Evolutionary conservation across 1,139 yeast species (phyloP).

Genomic region (Wickerhamiella pararugosa): DNA sequence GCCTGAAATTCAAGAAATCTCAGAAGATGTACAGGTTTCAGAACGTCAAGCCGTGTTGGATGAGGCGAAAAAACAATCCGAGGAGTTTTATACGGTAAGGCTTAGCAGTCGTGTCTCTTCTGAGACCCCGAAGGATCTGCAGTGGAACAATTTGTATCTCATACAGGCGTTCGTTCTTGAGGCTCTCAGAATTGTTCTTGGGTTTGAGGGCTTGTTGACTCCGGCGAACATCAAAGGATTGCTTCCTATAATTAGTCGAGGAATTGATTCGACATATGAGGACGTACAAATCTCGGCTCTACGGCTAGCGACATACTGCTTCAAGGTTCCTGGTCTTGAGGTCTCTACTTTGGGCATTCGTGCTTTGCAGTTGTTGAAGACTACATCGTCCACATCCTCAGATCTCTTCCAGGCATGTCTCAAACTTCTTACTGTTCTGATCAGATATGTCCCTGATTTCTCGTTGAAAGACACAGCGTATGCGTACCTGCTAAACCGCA

Average conservation of each 20-base stretch:
- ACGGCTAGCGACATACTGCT: conserved; percentile 44
- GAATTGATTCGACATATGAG: conserved; percentile 55
- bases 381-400: conserved; percentile 61
- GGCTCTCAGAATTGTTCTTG: conserved; percentile 53
- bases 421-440: conserved; percentile 55
- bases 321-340: conserved; percentile 48
- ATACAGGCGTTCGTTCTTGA: conserved; percentile 55
- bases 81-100: conserved; percentile 14
- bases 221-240: conserved; percentile 55
- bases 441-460: conserved; percentile 55
- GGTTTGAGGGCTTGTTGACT: conserved; percentile 37
- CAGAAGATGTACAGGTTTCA: conserved; percentile 12
- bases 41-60: conserved; percentile 9
- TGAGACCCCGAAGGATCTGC: too few relatives aligned
- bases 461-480: conserved; percentile 57
- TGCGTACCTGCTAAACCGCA: conserved; percentile 57
- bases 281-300: conserved; percentile 56
- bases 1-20: conserved; percentile 13
- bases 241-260: conserved; percentile 51
- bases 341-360: conserved; percentile 30
- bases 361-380: conserved; percentile 52
- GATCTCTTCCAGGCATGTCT: conserved; percentile 76
- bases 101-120: background rate
- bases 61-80: conserved; percentile 13
- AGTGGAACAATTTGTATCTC: conserved; percentile 42